Evolutionary conservation across 371 early-diverging fungal species (phyloP).

Genomic region (Mortierella sp.): DNA sequence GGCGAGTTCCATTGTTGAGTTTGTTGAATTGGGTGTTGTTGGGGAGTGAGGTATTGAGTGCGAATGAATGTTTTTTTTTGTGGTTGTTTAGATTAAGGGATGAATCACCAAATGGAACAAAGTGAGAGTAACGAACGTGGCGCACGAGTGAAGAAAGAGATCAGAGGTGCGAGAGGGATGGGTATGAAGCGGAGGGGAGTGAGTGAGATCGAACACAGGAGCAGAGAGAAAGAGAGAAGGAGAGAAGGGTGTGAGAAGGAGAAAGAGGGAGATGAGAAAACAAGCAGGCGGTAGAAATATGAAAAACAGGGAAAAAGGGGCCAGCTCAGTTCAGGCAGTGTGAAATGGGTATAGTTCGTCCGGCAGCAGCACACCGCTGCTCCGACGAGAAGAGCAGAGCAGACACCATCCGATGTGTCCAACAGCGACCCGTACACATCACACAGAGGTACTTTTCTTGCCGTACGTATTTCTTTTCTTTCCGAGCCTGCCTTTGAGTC

Average conservation of each 20-base stretch:
- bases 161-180: neutral
- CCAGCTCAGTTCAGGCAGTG: neutral
- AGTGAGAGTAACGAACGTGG: neutral
- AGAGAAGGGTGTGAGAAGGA: neutral
- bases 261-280: neutral
- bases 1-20: conserved; percentile 67
- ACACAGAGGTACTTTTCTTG: neutral
- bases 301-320: conserved; percentile 5
- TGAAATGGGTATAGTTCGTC: neutral
- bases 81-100: neutral
- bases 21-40: neutral
- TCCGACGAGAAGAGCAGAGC: neutral
- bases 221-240: neutral
- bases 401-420: conserved; percentile 6
- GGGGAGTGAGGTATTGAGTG: neutral
- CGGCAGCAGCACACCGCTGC: neutral
- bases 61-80: neutral
- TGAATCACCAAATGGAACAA: neutral
- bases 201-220: neutral
- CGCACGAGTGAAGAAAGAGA: neutral
- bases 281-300: neutral
- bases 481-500: conserved; percentile 1
- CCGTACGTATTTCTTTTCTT: neutral
- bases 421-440: neutral
- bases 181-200: conserved; percentile 5